Evolutionary conservation across 2,329 filamentous ascomycete genomes (phyloP).

Genomic region (Botrytis galanthina): DNA sequence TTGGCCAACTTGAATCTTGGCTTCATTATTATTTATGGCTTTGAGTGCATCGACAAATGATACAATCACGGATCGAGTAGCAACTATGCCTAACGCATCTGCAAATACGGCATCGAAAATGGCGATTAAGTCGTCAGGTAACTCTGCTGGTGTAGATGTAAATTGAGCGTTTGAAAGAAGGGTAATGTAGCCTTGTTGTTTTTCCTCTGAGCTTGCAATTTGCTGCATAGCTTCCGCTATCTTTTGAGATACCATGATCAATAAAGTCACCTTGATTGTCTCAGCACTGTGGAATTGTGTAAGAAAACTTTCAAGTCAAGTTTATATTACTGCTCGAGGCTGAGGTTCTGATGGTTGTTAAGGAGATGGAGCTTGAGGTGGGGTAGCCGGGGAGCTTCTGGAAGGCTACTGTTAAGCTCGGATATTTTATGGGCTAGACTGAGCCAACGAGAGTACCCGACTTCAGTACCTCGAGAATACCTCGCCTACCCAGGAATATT

Average conservation of each 20-base stretch:
- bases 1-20: slow-evolving; percentile 73
- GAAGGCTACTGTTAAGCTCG: neutral
- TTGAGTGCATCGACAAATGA: slow-evolving; percentile 64
- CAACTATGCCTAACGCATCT: slow-evolving; percentile 37
- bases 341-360: neutral
- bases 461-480: neutral
- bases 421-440: neutral
- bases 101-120: slow-evolving; percentile 39
- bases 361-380: neutral
- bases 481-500: neutral
- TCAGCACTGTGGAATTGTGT: neutral
- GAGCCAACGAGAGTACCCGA: neutral
- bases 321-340: slow-evolving; percentile 3
- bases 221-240: slow-evolving; percentile 46
- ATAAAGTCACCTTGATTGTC: neutral
- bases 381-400: neutral
- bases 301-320: neutral
- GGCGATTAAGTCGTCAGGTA: slow-evolving; percentile 33
- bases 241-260: slow-evolving; percentile 39
- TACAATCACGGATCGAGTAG: slow-evolving; percentile 35
- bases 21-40: slow-evolving; percentile 57
- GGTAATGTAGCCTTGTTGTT: slow-evolving; percentile 47
- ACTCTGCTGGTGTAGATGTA: slow-evolving; percentile 25
- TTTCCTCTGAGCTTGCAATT: slow-evolving; percentile 44
- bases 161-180: slow-evolving; percentile 45